Evolutionary conservation across 805 yeast species (phyloP).

Genomic region (Teunomyces lycoperdinae): DNA sequence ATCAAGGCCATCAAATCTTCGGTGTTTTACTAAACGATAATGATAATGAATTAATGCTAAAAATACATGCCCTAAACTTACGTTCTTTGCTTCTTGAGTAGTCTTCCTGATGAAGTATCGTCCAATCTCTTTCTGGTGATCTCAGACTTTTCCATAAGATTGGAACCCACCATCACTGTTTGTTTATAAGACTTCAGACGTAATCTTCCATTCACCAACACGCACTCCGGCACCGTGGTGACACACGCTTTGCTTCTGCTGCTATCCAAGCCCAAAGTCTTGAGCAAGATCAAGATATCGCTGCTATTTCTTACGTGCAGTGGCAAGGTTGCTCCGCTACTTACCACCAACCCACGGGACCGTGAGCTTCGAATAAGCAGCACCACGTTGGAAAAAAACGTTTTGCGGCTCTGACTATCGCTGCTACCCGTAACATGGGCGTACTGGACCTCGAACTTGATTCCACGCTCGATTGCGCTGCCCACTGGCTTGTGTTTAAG

Average conservation of each 20-base stretch:
- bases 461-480: slow-evolving; percentile 79
- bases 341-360: slow-evolving; percentile 70
- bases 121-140: slow-evolving; percentile 22
- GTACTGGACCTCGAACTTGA: slow-evolving; percentile 77
- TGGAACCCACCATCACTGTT: slow-evolving; percentile 55
- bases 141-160: slow-evolving; percentile 6
- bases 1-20: slow-evolving; percentile 29
- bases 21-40: slow-evolving; percentile 20
- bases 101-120: slow-evolving; percentile 22
- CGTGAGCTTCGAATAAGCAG: slow-evolving; percentile 80
- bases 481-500: slow-evolving; percentile 82
- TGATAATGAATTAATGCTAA: background rate
- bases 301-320: slow-evolving; percentile 60
- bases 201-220: slow-evolving; percentile 69
- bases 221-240: slow-evolving; percentile 59
- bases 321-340: slow-evolving; percentile 67
- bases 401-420: slow-evolving; percentile 45
- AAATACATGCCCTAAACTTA: background rate
- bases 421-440: slow-evolving; percentile 45
- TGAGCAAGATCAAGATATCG: slow-evolving; percentile 66
- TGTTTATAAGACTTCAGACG: slow-evolving; percentile 77
- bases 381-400: slow-evolving; percentile 67
- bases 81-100: slow-evolving; percentile 21
- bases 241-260: slow-evolving; percentile 59
- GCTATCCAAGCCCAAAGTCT: slow-evolving; percentile 67